Conservation (phyloP, 176 grass and related monocot genomes). For the Avena insularis region DNA sequence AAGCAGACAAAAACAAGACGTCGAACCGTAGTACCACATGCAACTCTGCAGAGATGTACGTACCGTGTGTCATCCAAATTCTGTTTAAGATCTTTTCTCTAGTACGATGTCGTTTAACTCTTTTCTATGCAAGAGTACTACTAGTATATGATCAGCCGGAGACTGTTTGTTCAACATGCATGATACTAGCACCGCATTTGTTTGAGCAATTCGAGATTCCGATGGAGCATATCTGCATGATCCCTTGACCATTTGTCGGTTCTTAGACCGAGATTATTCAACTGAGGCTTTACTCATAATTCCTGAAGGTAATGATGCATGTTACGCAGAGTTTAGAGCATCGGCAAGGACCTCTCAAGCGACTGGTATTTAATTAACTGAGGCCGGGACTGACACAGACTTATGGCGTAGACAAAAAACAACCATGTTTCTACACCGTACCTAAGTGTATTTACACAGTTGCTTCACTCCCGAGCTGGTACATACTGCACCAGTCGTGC, state of each 20-base stretch:
- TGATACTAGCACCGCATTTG: not conserved
- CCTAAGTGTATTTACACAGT: not conserved
- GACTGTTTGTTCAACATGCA: not conserved
- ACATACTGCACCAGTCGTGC: not conserved
- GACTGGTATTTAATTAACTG: not conserved
- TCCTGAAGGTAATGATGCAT: conserved; percentile 3
- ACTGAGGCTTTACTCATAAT: not conserved
- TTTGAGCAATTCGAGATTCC: conserved; percentile 34
- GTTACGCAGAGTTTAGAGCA: not conserved
- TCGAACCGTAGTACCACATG: not conserved
- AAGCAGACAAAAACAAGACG: too few relatives aligned
- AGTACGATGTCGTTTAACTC: conserved; percentile 35
- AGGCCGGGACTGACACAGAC: not conserved
- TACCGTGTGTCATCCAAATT: not conserved
- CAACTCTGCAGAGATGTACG: not conserved
- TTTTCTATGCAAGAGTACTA: not conserved
- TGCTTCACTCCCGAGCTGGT: not conserved
- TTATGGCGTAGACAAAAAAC: not conserved
- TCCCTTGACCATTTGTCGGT: conserved; percentile 46
- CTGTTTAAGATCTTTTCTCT: conserved; percentile 29
- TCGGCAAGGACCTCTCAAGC: too few relatives aligned
- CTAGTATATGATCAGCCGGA: not conserved
- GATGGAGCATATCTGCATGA: conserved; percentile 36
- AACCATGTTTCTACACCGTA: not conserved
- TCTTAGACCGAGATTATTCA: not conserved